Conservation (phyloP, 2,329 filamentous ascomycete species). For the Cladosporium phlei region DNA sequence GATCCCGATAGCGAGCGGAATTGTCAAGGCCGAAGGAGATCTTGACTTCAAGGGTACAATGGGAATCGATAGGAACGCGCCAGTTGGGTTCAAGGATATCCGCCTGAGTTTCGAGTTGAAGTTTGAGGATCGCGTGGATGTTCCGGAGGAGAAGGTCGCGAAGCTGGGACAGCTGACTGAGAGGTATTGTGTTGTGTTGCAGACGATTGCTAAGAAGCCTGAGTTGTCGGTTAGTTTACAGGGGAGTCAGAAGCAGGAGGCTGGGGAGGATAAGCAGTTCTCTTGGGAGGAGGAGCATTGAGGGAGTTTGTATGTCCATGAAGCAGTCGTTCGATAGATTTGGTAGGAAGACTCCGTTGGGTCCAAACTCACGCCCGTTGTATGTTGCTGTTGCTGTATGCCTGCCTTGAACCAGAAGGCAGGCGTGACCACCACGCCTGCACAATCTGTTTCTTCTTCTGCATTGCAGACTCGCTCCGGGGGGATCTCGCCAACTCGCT, state of each 20-base stretch:
- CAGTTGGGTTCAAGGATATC: slow-evolving; percentile 46
- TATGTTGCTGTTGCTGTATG: too few relatives aligned
- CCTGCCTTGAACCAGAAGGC: too few relatives aligned
- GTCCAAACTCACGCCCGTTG: too few relatives aligned
- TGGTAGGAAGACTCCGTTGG: too few relatives aligned
- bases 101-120: slow-evolving; percentile 41
- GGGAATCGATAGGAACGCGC: slow-evolving; percentile 44
- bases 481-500: too few relatives aligned
- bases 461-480: too few relatives aligned
- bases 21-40: slow-evolving; percentile 43
- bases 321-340: too few relatives aligned
- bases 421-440: too few relatives aligned
- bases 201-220: slow-evolving; percentile 37
- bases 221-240: slow-evolving; percentile 31
- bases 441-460: too few relatives aligned
- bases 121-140: slow-evolving; percentile 33
- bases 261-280: slow-evolving; percentile 26
- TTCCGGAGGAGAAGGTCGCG: slow-evolving; percentile 41
- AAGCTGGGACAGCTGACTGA: slow-evolving; percentile 46
- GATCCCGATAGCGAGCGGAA: slow-evolving; percentile 41
- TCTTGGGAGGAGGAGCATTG: slow-evolving; percentile 23
- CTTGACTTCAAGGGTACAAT: slow-evolving; percentile 48
- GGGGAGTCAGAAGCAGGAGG: slow-evolving; percentile 25
- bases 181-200: slow-evolving; percentile 45
- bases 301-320: not conserved